Conservation (phyloP, 306 rosid species). For the Cucumis cinereus region DNA sequence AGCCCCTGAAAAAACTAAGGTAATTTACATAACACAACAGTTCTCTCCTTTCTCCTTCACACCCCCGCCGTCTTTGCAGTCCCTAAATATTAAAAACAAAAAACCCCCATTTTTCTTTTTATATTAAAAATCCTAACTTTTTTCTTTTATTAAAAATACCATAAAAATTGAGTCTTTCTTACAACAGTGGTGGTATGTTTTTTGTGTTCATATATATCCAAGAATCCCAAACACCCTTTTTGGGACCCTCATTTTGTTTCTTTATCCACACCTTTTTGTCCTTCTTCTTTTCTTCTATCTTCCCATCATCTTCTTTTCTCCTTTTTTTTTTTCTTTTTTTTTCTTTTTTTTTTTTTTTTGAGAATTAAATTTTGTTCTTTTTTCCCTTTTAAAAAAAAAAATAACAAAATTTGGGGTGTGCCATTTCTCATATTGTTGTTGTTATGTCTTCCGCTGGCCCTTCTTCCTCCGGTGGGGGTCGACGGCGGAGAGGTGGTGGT, state of each 20-base stretch:
- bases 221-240: slow-evolving; percentile 32
- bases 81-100: neutral
- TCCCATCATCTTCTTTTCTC: neutral
- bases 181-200: neutral
- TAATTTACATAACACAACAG: slow-evolving; percentile 13
- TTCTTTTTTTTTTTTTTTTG: neutral
- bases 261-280: slow-evolving; percentile 76
- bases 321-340: neutral
- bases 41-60: neutral
- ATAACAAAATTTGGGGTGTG: neutral
- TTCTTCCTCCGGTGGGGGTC: slow-evolving; percentile 15
- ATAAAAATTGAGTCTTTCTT: neutral
- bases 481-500: slow-evolving; percentile 11
- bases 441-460: slow-evolving; percentile 40
- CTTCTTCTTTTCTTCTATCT: slow-evolving; percentile 34
- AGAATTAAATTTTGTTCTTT: neutral
- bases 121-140: neutral
- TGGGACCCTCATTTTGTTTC: slow-evolving; percentile 94
- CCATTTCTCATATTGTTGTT: neutral
- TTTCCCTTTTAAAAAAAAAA: neutral
- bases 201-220: slow-evolving; percentile 16
- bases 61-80: slow-evolving; percentile 16
- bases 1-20: slow-evolving; percentile 8
- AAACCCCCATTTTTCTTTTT: neutral
- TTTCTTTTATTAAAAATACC: too few relatives aligned